phyloP scores from a whole-genome alignment of 2,329 filamentous ascomycete species.

The Ciborinia camelliae region DNA sequence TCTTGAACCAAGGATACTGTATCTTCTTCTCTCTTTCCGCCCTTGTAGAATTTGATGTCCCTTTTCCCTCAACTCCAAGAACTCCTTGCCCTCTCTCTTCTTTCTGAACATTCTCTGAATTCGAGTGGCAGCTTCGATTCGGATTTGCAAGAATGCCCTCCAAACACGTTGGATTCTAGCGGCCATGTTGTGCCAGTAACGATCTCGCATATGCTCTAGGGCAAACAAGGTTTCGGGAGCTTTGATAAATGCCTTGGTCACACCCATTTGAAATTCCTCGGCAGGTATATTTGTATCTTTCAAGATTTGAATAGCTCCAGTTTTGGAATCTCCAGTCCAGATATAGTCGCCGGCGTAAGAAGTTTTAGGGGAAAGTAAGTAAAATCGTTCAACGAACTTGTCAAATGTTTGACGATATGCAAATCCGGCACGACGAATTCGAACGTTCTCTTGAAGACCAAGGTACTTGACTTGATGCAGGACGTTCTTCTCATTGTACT shows the following conservation, averaged over 20 bases:
- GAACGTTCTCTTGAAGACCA: conserved; percentile 98
- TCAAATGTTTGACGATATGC: conserved; percentile 96
- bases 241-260: conserved; percentile 97
- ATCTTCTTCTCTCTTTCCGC: conserved; percentile 86
- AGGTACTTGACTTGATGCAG: conserved; percentile 99
- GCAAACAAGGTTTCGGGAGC: conserved; percentile 96
- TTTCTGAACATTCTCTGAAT: conserved; percentile 96
- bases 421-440: conserved; percentile 93
- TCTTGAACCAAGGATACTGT: conserved; percentile 86
- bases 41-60: conserved; percentile 78
- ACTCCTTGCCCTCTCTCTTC: conserved; percentile 86
- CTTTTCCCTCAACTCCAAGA: conserved; percentile 80
- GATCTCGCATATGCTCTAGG: conserved; percentile 93
- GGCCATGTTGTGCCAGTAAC: conserved; percentile 99
- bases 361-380: conserved; percentile 87
- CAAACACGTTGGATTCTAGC: conserved; percentile 95
- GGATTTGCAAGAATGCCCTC: conserved; percentile 91
- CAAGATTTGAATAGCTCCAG: conserved; percentile 85
- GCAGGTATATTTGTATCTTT: conserved; percentile 93
- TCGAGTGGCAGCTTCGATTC: conserved; percentile 84
- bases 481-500: conserved; percentile 90
- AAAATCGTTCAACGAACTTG: conserved; percentile 97
- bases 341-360: conserved; percentile 97
- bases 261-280: conserved; percentile 96
- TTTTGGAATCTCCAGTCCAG: conserved; percentile 84